A percentile compares a stretch with the other conserved stretches of the same genome.
Evolutionary conservation across 176 grass and related monocot species (phyloP).

Genomic region (Typha latifolia): DNA sequence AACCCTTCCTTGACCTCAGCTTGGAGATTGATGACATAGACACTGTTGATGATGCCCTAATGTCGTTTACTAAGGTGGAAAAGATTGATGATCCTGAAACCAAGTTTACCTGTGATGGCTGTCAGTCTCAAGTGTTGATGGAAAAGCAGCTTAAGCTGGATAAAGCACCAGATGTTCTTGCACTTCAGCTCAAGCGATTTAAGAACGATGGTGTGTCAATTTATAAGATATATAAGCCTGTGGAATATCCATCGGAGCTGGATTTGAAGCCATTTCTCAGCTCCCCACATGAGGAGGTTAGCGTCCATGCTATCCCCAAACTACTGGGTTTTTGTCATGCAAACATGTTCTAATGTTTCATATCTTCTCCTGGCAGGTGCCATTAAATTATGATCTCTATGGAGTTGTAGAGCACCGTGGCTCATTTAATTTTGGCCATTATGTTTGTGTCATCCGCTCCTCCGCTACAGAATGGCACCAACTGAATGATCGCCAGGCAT

Average conservation of each 20-base stretch:
- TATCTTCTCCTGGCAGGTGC: constrained; percentile 28
- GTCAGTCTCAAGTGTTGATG: constrained; percentile 60
- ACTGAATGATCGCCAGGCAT: constrained; percentile 64
- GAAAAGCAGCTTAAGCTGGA: constrained; percentile 73
- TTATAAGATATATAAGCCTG: constrained; percentile 67
- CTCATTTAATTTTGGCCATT: constrained; percentile 55
- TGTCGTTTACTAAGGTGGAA: constrained; percentile 82
- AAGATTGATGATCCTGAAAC: constrained; percentile 62
- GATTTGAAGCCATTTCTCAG: constrained; percentile 59
- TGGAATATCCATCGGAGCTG: constrained; percentile 59
- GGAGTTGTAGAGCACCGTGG: constrained; percentile 75
- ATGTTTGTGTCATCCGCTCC: constrained; percentile 66
- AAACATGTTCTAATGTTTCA: constrained; percentile 8
- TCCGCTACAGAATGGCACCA: constrained; percentile 55
- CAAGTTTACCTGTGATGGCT: constrained; percentile 63
- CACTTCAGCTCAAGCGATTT: constrained; percentile 89
- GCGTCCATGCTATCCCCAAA: constrained; percentile 10
- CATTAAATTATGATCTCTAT: constrained; percentile 78
- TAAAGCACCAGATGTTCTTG: constrained; percentile 58
- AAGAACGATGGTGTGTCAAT: constrained; percentile 34
- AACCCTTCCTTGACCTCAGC: constrained; percentile 86
- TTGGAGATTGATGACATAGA: constrained; percentile 66
- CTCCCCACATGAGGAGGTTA: constrained; percentile 23
- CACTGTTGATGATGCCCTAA: constrained; percentile 45
- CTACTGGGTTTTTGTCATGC: constrained; percentile 6